Evolutionary conservation across 768 basidiomycete species (phyloP).

Genomic region (Tricholoma sp.): DNA sequence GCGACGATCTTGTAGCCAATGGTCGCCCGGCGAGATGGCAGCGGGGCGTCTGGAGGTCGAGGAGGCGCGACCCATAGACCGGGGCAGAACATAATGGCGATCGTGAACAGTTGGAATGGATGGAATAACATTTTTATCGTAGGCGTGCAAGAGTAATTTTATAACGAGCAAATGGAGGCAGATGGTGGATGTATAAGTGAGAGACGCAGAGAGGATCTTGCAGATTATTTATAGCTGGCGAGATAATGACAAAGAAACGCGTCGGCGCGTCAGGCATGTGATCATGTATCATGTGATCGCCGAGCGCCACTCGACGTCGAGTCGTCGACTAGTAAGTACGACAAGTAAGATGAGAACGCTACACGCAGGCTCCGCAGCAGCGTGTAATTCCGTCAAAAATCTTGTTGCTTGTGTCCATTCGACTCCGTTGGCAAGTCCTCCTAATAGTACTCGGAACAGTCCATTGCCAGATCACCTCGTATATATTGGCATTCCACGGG

Average conservation of each 20-base stretch:
- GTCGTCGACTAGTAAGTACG: too few species aligned
- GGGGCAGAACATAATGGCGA: neutral
- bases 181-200: neutral
- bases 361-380: too few species aligned
- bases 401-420: too few species aligned
- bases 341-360: too few species aligned
- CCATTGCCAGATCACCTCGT: too few species aligned
- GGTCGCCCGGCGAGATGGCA: neutral
- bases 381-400: too few species aligned
- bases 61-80: neutral
- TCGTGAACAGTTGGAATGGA: neutral
- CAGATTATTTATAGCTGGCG: neutral
- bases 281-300: too few species aligned
- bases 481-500: too few species aligned
- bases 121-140: neutral
- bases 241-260: neutral
- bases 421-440: too few species aligned
- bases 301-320: too few species aligned
- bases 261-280: too few species aligned
- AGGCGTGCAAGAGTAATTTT: neutral
- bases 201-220: neutral
- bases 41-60: neutral
- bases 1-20: neutral
- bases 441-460: too few species aligned
- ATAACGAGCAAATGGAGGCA: neutral